Conservation (phyloP, 1,139 yeast genomes). For the Pichia sp. region DNA sequence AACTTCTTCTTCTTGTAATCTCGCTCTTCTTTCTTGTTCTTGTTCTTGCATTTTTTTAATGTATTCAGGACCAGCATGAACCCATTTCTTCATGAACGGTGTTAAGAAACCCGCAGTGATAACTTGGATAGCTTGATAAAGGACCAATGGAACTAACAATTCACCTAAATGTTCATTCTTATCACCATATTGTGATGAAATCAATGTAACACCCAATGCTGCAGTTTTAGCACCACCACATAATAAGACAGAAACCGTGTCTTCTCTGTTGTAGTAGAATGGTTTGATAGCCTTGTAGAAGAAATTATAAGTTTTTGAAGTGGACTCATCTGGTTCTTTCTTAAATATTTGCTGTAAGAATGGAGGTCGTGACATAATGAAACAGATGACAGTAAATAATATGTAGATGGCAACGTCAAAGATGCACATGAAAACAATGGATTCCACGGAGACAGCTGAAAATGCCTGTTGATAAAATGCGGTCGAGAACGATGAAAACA, state of each 20-base stretch:
- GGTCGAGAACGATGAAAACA: conserved; percentile 84
- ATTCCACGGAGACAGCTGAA: conserved; percentile 51
- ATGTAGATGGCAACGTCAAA: conserved; percentile 77
- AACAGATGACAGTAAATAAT: conserved; percentile 68
- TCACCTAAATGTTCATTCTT: conserved; percentile 61
- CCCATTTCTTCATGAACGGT: conserved; percentile 17
- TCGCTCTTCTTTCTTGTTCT: too few species aligned
- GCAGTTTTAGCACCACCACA: conserved; percentile 95
- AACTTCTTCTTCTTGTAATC: not conserved
- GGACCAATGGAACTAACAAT: conserved; percentile 72
- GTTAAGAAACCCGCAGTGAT: conserved; percentile 18
- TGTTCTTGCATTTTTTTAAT: too few species aligned
- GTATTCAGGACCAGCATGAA: conserved; percentile 17
- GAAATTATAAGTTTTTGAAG: conserved; percentile 40
- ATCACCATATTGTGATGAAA: conserved; percentile 76
- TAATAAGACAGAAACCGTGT: conserved; percentile 74
- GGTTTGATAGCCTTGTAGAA: conserved; percentile 50
- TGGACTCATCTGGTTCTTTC: conserved; percentile 43
- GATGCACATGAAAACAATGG: conserved; percentile 75
- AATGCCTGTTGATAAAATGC: conserved; percentile 84
- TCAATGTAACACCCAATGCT: conserved; percentile 80
- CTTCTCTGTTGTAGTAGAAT: conserved; percentile 65
- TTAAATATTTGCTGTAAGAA: conserved; percentile 40
- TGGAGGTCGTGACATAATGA: conserved; percentile 59
- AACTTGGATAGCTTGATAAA: conserved; percentile 88